Percentiles rank a stretch among this genome's conserved stretches.
Conservation (phyloP, 108 stramenopile genomes). For the Skeletonema potamos region DNA sequence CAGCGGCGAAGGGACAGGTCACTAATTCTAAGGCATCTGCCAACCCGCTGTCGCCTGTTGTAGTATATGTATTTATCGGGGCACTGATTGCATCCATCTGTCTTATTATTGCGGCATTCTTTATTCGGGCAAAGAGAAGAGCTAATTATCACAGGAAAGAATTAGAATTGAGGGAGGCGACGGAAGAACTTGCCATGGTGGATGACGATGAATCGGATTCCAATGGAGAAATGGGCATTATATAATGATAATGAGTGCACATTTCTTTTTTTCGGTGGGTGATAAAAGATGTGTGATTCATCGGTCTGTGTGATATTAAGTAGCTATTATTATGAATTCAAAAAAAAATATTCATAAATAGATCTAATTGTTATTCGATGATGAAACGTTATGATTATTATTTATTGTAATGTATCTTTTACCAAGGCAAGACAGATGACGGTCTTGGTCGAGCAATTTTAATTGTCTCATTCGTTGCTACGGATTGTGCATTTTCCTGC, state of each 20-base stretch:
- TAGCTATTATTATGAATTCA: no score
- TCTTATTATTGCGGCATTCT: constrained; percentile 13
- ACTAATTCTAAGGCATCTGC: not conserved
- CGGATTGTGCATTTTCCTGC: no score
- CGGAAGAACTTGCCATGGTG: constrained; percentile 35
- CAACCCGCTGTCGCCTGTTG: not conserved
- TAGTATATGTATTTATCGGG: constrained; percentile 16
- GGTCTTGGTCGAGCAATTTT: no score
- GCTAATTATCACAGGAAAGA: constrained; percentile 11
- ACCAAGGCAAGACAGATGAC: no score
- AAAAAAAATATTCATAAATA: no score
- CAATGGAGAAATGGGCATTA: not conserved
- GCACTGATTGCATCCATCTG: constrained; percentile 13
- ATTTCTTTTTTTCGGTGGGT: no score
- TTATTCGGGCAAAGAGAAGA: constrained; percentile 20
- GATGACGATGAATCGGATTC: not conserved
- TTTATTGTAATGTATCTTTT: not conserved
- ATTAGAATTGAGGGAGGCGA: constrained; percentile 25
- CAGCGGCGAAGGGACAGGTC: not conserved
- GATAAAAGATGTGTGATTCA: no score
- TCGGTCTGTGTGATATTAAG: no score
- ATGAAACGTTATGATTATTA: not conserved
- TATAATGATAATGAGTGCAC: not conserved
- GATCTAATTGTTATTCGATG: no score
- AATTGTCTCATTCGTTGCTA: no score